These are phyloP conservation scores for Penicillium goetzii DNA, from an alignment of 495 filamentous ascomycete species.

Conservation along the genomic window DNA sequence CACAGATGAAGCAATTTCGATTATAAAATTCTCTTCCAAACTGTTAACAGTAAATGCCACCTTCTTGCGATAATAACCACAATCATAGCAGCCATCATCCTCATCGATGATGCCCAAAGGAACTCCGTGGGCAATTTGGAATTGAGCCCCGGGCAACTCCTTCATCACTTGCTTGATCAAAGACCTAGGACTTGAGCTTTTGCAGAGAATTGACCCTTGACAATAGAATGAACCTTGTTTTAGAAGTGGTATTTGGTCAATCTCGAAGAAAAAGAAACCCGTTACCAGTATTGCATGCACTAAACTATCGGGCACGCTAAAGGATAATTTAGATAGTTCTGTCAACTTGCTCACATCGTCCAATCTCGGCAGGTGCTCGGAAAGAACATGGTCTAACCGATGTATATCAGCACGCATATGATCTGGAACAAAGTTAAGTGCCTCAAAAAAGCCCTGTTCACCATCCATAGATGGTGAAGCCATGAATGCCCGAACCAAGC, in stretches of 20 bases:
- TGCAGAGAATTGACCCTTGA: conserved; percentile 25
- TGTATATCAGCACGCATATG: conserved; percentile 18
- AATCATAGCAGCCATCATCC: not conserved
- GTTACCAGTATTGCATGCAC: conserved; percentile 21
- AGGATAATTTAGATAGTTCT: conserved; percentile 15
- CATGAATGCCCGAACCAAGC: conserved; percentile 21
- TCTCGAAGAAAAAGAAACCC: conserved; percentile 32
- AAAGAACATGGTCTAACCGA: conserved; percentile 22
- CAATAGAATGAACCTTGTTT: conserved; percentile 16
- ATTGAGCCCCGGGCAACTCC: not conserved
- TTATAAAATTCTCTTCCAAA: not conserved
- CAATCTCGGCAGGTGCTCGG: conserved; percentile 18
- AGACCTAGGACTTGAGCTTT: not conserved
- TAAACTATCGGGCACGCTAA: conserved; percentile 22
- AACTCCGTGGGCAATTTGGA: not conserved
- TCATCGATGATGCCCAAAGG: not conserved
- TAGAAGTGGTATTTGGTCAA: conserved; percentile 19
- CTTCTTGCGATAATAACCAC: not conserved
- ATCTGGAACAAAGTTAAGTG: conserved; percentile 24
- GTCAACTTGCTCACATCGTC: conserved; percentile 24
- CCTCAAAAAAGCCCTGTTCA: conserved; percentile 26
- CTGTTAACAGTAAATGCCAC: not conserved
- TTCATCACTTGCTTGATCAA: not conserved
- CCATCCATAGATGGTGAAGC: conserved; percentile 30
- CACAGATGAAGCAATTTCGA: not conserved